A percentile compares a stretch with the other conserved stretches of the same genome.
Conservation (phyloP, 257 asterid genomes). For the Perilla frutescens region DNA sequence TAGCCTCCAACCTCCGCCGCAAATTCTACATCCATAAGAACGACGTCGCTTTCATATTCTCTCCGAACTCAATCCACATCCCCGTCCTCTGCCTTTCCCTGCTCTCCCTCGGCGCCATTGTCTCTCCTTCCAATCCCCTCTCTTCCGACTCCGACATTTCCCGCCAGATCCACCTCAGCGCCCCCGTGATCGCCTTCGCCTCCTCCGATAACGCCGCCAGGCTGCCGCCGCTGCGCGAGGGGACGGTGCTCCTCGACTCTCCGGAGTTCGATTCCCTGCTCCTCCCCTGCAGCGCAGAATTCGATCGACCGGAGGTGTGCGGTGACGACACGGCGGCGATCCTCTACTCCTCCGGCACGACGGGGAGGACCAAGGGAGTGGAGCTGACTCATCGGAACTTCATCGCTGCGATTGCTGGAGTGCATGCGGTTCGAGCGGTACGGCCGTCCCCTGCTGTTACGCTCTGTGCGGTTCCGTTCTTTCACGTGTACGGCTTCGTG, state of each 20-base stretch:
- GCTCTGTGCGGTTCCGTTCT: slow-evolving; percentile 66
- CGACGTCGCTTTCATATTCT: slow-evolving; percentile 63
- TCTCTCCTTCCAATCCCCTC: slow-evolving; percentile 72
- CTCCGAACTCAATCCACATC: slow-evolving; percentile 57
- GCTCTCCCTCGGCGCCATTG: slow-evolving; percentile 65
- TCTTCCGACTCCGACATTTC: slow-evolving; percentile 56
- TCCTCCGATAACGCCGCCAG: slow-evolving; percentile 39
- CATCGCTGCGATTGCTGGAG: slow-evolving; percentile 51
- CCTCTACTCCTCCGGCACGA: slow-evolving; percentile 85
- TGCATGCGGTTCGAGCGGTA: slow-evolving; percentile 38
- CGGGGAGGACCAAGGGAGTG: slow-evolving; percentile 76
- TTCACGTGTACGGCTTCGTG: slow-evolving; percentile 77
- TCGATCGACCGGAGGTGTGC: slow-evolving; percentile 27
- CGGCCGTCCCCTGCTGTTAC: slow-evolving; percentile 44
- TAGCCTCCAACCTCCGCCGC: slow-evolving; percentile 51
- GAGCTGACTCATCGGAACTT: slow-evolving; percentile 70
- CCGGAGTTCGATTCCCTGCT: slow-evolving; percentile 49
- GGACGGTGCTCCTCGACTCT: slow-evolving; percentile 49
- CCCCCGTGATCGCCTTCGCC: slow-evolving; percentile 57
- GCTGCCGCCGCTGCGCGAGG: slow-evolving; percentile 43
- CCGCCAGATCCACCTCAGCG: slow-evolving; percentile 49
- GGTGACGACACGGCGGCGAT: slow-evolving; percentile 67
- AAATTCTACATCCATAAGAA: slow-evolving; percentile 46
- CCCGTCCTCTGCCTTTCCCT: slow-evolving; percentile 66
- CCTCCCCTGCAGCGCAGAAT: slow-evolving; percentile 19